Base-by-base conservation (phyloP, 768 basidiomycete species). In the Botryobasidium botryosum region DNA sequence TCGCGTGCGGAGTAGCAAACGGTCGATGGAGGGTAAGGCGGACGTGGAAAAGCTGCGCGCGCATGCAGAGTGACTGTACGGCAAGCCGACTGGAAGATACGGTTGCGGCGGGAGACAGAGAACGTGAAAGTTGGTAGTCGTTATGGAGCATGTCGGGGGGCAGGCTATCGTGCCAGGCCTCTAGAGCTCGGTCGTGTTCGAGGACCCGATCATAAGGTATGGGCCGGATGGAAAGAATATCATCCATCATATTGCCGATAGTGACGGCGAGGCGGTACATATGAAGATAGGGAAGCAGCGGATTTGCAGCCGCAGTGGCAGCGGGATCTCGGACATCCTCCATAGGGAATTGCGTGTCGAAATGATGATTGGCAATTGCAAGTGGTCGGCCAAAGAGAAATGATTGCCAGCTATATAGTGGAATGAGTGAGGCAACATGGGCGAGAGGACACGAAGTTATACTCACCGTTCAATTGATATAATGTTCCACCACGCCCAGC, bases 401-500 rank as follows among this genome's bases (percentile, higher is more conserved):
- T 0, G 83, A 78, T 57, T 85, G 80, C 84, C 84, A 87, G 50
- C 82, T 84, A n/a, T n/a, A n/a, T n/a, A n/a, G 52, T 8, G 26
- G 29, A 28, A 28, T 15, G 13, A 12, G 12, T 13, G 2, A 13
- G 25, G 23, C 31, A 18, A 21, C 6, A 44, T 8, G 33, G 41
- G 26, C n/a, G 21, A 35, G 7, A 15, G 10, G 5, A 43, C 45
- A 51, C 47, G 35, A 12, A 43, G 21, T 43, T 28, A 18, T n/a
- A 53, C 71, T 29, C 43, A 79, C 81, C 82, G 67, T 63, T 87
- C 84, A 25, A 85, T 67, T 43, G 83, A 64, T 31, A 87, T 61
- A 50, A 83, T 81, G 59, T 87, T 81, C 84, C 84, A 87, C 84
- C 84, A 87, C 5, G 82, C 81, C 84, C 84, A 86, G 43, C 84